Percentiles rank a stretch among this genome's conserved stretches.
These are phyloP conservation scores for Apiospora rasikravindrae DNA, from an alignment of 2,329 filamentous ascomycete genomes.

Conservation along the genomic window DNA sequence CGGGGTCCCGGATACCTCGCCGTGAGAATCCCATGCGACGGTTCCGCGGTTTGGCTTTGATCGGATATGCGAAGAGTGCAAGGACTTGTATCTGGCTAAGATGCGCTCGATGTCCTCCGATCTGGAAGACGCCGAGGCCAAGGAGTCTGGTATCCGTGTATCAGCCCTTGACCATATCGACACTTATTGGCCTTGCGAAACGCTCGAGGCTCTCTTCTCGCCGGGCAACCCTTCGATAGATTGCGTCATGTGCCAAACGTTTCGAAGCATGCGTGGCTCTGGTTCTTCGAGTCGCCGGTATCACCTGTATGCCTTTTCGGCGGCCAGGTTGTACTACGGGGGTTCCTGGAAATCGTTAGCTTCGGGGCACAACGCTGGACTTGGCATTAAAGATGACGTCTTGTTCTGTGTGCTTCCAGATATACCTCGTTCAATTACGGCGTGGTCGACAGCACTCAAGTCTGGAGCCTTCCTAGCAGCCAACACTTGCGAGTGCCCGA, in stretches of 20 bases:
- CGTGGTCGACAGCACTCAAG: neutral
- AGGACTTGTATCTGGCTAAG: neutral
- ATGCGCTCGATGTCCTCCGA: neutral
- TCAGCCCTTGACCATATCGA: neutral
- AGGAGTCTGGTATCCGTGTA: neutral
- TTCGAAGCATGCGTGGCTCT: neutral
- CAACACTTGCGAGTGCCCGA: neutral
- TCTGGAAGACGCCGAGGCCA: neutral
- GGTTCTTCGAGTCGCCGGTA: neutral
- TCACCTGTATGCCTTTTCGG: neutral
- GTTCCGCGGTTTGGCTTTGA: neutral
- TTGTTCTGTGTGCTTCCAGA: neutral
- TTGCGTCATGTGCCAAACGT: neutral
- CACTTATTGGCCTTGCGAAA: neutral
- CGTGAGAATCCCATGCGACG: neutral
- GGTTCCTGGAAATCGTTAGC: neutral
- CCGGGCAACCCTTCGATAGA: neutral
- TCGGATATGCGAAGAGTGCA: neutral
- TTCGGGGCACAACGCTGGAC: neutral
- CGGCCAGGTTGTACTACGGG: neutral
- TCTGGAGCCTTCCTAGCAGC: neutral
- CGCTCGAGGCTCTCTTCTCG: neutral
- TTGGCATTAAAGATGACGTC: neutral
- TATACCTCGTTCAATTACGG: neutral
- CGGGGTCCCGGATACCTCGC: neutral